Base-by-base conservation (phyloP, 1,139 yeast species). In the Arxiozyma telluris region DNA sequence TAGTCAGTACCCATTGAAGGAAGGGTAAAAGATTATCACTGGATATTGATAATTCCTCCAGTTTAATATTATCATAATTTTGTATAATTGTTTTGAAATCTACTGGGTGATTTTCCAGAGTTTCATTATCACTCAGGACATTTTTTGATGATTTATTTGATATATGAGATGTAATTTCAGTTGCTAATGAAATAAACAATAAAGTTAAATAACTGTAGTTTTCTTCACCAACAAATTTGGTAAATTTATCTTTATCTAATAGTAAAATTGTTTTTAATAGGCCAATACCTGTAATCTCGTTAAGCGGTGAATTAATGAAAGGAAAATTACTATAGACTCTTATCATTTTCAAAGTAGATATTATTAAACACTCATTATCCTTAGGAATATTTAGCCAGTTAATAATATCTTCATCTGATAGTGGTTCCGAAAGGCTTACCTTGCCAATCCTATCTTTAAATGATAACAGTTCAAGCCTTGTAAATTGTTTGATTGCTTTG, bases 251-350 rank as follows among this genome's bases (percentile, higher is more conserved):
- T 8, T 64, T 64, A 56, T 70, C 69, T 2, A 79, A 57, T 9
- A 79, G 54, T 0, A 68, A 65, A 34, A 79, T 62, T 0, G 73
- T 72, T 59, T 76, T 78, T 39, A 79, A 58, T 41, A 80, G 53
- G 3, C 75, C 76, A n/a, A 71, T 70, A 15, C 73, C 66, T 0
- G 76, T 73, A n/a, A 77, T 61, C 1, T 71, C 63, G 8, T 69
- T 66, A 4, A 65, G 63, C 11, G 65, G 58, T 42, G 64, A 63
- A 6, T 69, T 66, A 39, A 77, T 57, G 50, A 76, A 68, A 0
- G 84, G 84, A 61, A 76, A 80, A 27, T 68, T 69, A 1, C 76
- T 70, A 43, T 79, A 59, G 41, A 69, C 68, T 22, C 64, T 59
- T 1, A 76, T 62, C 21, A 73, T 61, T 12, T 65, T 63, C 60